A percentile compares a stretch with the other conserved stretches of the same genome.
These are phyloP conservation scores for Chaetomiaceae sp. DNA, from an alignment of 2,329 filamentous ascomycete genomes.

Conservation along the genomic window DNA sequence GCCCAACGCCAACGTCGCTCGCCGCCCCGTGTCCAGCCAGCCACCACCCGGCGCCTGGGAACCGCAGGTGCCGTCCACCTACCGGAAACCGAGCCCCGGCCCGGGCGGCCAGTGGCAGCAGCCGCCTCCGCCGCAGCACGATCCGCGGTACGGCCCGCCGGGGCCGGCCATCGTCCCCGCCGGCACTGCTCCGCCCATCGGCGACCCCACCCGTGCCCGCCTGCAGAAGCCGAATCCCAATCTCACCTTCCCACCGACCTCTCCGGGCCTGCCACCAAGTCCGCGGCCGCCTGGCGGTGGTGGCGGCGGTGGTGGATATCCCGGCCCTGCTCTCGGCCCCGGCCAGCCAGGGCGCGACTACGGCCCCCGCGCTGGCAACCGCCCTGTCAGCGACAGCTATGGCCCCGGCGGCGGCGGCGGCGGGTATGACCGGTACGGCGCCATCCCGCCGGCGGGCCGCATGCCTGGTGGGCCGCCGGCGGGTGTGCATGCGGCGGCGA, in stretches of 20 bases:
- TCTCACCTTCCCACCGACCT: slow-evolving; percentile 15
- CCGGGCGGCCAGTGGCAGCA: slow-evolving; percentile 18
- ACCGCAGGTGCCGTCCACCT: slow-evolving; percentile 35
- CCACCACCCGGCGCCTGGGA: slow-evolving; percentile 41
- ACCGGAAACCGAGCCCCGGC: slow-evolving; percentile 37
- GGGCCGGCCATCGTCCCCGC: slow-evolving; percentile 18
- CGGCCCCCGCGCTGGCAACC: slow-evolving; percentile 29
- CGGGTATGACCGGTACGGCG: slow-evolving; percentile 22
- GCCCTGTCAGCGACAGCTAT: slow-evolving; percentile 27
- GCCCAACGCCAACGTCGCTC: slow-evolving; percentile 35
- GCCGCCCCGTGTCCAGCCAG: slow-evolving; percentile 36
- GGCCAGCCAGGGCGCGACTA: slow-evolving; percentile 26
- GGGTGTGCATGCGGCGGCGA: slow-evolving; percentile 10
- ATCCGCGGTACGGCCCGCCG: slow-evolving; percentile 7
- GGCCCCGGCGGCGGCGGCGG: slow-evolving; percentile 20
- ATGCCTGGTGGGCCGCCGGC: slow-evolving; percentile 2
- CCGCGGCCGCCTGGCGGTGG: no score
- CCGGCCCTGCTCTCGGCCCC: neutral
- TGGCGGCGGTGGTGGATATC: slow-evolving; percentile 13
- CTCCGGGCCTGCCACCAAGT: slow-evolving; percentile 28
- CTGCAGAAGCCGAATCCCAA: slow-evolving; percentile 34
- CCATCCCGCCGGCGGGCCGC: slow-evolving; percentile 22
- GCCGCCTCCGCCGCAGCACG: slow-evolving; percentile 14
- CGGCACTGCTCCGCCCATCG: slow-evolving; percentile 29
- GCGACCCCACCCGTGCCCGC: slow-evolving; percentile 33